phyloP scores from a whole-genome alignment of 192 early-diverging fungal species.

The Entomortierella parvispora region DNA sequence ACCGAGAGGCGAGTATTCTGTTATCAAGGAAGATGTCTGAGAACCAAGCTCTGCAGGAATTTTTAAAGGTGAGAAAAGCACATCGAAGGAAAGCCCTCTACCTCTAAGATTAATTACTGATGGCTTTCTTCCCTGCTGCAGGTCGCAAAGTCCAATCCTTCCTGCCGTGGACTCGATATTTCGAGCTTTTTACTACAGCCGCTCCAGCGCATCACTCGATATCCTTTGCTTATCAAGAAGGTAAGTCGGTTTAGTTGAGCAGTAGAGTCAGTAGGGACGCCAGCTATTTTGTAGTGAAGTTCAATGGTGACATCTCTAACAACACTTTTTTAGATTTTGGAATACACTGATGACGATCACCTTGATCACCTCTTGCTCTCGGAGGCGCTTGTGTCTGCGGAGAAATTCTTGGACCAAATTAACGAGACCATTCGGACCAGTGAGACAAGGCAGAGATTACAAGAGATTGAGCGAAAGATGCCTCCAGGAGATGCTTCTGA shows the following conservation, averaged over 20 bases:
- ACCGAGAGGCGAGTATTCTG: constrained; percentile 69
- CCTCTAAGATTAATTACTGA: no score
- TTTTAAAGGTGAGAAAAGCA: constrained; percentile 69
- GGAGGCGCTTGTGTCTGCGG: constrained; percentile 74
- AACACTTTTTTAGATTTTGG: constrained; percentile 66
- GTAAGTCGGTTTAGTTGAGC: constrained; percentile 52
- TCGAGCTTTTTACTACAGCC: constrained; percentile 87
- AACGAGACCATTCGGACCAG: constrained; percentile 85
- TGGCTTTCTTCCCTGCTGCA: constrained; percentile 27
- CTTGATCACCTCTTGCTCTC: constrained; percentile 79
- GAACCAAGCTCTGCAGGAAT: constrained; percentile 21
- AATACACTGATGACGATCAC: constrained; percentile 77
- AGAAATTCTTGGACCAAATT: constrained; percentile 75
- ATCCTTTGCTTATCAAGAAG: constrained; percentile 87
- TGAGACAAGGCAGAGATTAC: constrained; percentile 63
- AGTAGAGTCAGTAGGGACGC: no score
- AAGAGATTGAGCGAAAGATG: constrained; percentile 65
- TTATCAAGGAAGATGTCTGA: constrained; percentile 45
- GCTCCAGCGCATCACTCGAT: constrained; percentile 94
- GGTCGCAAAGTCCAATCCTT: constrained; percentile 64
- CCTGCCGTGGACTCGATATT: constrained; percentile 78
- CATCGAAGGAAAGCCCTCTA: constrained; percentile 41
- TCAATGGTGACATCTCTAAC: neutral
- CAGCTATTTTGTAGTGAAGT: no score
- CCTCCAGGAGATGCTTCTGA: constrained; percentile 64